Evolutionary conservation across 1,284 basidiomycete genomes (phyloP), one percentile per base, ranked within the genome.

Genomic region (Ceratobasidium sp.): DNA sequence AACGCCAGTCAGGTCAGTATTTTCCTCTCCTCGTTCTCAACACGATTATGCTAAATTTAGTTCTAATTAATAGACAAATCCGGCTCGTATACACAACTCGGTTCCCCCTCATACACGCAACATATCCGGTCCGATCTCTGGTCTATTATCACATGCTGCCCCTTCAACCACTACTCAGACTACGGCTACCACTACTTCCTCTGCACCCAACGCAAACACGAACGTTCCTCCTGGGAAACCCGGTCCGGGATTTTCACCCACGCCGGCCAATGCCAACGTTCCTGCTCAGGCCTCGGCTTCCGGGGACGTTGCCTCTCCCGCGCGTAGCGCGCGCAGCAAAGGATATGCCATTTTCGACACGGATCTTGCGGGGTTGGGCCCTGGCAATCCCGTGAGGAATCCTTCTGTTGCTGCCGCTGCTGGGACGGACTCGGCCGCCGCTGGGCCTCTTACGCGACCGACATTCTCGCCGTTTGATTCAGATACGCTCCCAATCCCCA

Each of bases 281-380:
- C 36, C 36, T 11, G 36, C 36, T 4, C 36, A 41, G 36, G 36
- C 11, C 11, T 47, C 69, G 31, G 14, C 54, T 31, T 36, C 19
- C 48, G 51, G 60, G 31, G 73, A 74, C 48, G 50, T 54, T 44
- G 29, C 73, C 27, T 63, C 71, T 45, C 47, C 75, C 54, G 56
- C 69, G 66, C 66, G 66, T 41, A 71, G 66, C 66, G 66, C 66
- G 66, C 66, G 66, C 9, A 71, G 53, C 7, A 82, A 80, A 56
- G 84, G 82, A 7, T 86, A 86, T 79, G 79, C 85, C 19, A 78
- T 83, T 54, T 86, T 86, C 78, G 84, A 86, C 72, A 84, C 85
- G 48, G 84, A 85, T 64, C 79, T 82, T 73, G 77, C 83, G 24
- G 80, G 81, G 24, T 73, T 81, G 57, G 69, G 80, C 41, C 33